Evolutionary conservation across 306 rosid species (phyloP).

Genomic region (Vigna unguiculata): DNA sequence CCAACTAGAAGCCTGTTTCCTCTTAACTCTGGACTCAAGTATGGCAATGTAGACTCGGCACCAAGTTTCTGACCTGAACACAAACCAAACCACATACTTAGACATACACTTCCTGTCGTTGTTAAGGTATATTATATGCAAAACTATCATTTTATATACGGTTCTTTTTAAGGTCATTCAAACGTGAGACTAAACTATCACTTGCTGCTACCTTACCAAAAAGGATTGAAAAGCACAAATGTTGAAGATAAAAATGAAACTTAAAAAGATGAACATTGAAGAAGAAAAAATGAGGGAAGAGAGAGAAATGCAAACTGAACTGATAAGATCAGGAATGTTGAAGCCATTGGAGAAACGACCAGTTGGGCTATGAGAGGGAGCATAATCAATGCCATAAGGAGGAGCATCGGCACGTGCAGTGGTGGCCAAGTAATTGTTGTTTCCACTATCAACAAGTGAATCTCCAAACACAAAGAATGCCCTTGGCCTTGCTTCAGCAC

Average conservation of each 20-base stretch:
- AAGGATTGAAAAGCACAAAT: no score
- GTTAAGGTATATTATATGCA: neutral
- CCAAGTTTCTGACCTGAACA: conserved; percentile 68
- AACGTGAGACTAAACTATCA: no score
- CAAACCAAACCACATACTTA: neutral
- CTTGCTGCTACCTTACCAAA: no score
- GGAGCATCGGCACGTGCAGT: conserved; percentile 77
- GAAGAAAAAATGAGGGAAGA: neutral
- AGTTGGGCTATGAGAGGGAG: conserved; percentile 67
- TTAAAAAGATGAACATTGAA: neutral
- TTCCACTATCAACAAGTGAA: conserved; percentile 81
- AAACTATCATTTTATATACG: no score
- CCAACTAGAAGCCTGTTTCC: conserved; percentile 45
- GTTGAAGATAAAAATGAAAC: no score
- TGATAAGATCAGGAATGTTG: conserved; percentile 81
- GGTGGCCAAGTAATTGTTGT: conserved; percentile 75
- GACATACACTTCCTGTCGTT: neutral
- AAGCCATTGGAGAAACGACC: conserved; percentile 47
- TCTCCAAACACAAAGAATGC: conserved; percentile 85
- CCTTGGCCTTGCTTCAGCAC: conserved; percentile 44
- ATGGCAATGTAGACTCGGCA: conserved; percentile 68
- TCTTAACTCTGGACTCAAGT: conserved; percentile 64
- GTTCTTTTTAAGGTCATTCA: no score
- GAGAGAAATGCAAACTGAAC: conserved; percentile 40
- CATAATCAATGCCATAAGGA: conserved; percentile 79